Conservation (phyloP, 768 basidiomycete species). For the Calocera viscosa region DNA sequence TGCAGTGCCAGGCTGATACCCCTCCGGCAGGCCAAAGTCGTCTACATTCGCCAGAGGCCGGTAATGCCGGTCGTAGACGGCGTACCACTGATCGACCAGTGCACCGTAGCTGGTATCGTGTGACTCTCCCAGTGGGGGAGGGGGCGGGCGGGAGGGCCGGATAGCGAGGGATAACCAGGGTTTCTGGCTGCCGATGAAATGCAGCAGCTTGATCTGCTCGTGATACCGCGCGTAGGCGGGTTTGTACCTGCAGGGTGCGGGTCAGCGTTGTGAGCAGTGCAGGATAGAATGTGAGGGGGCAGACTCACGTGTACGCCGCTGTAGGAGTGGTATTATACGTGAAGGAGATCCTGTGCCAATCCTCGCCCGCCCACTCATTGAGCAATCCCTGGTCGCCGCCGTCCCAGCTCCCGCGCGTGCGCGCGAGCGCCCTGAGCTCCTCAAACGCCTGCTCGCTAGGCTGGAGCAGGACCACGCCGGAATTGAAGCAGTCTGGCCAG, state of each 20-base stretch:
- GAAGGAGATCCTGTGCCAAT: constrained; percentile 94
- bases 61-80: constrained; percentile 78
- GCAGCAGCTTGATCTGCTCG: constrained; percentile 69
- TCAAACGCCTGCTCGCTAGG: constrained; percentile 76
- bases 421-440: constrained; percentile 55
- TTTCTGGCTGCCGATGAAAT: constrained; percentile 94
- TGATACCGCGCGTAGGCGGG: constrained; percentile 94
- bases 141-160: constrained; percentile 41
- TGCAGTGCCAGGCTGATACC: constrained; percentile 19
- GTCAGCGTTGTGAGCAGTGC: too few relatives aligned
- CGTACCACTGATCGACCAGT: constrained; percentile 83
- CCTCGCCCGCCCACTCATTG: constrained; percentile 78
- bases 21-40: neutral
- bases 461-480: constrained; percentile 79
- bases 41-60: constrained; percentile 39
- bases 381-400: constrained; percentile 97
- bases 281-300: too few relatives aligned
- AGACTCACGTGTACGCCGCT: constrained; percentile 86
- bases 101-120: constrained; percentile 56
- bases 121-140: constrained; percentile 17
- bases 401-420: constrained; percentile 80
- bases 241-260: constrained; percentile 53
- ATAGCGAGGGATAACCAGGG: constrained; percentile 74
- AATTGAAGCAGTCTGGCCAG: constrained; percentile 99
- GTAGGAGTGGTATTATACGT: constrained; percentile 97